Evolutionary conservation across 73 alveolate species (phyloP).

Genomic region (Effrenium voratum): DNA sequence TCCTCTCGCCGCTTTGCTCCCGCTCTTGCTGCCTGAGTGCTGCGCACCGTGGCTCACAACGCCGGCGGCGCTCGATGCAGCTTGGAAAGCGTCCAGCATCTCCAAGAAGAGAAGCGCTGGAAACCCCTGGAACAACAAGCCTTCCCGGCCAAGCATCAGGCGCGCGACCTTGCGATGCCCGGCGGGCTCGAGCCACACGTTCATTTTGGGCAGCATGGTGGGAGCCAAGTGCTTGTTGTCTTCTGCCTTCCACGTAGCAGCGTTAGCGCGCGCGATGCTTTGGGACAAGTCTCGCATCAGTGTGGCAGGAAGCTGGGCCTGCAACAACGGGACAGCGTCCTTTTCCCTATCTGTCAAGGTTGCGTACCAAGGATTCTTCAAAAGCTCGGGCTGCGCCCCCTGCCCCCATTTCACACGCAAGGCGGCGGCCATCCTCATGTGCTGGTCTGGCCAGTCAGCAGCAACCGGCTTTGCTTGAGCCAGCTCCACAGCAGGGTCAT

Average conservation of each 20-base stretch:
- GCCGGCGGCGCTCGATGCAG: background rate
- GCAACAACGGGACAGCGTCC: constrained; percentile 17
- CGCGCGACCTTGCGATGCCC: background rate
- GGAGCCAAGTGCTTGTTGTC: background rate
- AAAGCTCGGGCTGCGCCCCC: background rate
- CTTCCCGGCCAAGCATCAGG: constrained; percentile 37
- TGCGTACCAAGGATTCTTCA: background rate
- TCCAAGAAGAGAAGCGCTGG: background rate
- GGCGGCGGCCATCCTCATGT: background rate
- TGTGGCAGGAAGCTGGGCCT: background rate
- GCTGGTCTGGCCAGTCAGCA: constrained; percentile 28
- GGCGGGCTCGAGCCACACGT: constrained; percentile 28
- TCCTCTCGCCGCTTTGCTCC: background rate
- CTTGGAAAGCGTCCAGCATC: constrained; percentile 3
- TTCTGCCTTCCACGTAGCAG: background rate
- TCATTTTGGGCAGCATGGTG: constrained; percentile 26
- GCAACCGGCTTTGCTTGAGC: background rate
- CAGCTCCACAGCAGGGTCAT: background rate
- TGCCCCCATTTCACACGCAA: constrained; percentile 21
- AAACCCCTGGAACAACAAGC: constrained; percentile 14
- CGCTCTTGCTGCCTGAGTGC: no score
- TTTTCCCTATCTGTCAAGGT: constrained; percentile 22
- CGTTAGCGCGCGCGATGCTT: constrained; percentile 5
- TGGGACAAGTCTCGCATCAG: constrained; percentile 29
- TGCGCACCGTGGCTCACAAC: background rate